Evolutionary conservation across 1,284 basidiomycete genomes (phyloP), one percentile per base, ranked within the genome.

Genomic region (Erythrobasidium hasegawianum): DNA sequence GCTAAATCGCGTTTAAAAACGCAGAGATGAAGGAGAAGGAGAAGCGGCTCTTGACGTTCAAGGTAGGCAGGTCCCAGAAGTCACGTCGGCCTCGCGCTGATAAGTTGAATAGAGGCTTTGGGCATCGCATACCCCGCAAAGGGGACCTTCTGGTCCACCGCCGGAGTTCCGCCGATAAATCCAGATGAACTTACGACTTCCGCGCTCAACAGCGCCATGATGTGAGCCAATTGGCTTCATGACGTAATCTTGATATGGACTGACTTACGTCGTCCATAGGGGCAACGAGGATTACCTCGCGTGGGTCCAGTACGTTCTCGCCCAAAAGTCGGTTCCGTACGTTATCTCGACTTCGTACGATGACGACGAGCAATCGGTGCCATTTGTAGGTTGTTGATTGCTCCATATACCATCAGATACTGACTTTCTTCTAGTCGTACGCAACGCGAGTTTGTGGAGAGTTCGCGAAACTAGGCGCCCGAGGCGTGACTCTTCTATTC

Each of bases 261-360:
- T n/a, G 83, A 77, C 49, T 85, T 83, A 22, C 76, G n/a, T n/a
- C 75, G 3, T 16, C 43, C 14, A 85, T 85, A 0, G n/a, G 74
- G 86, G 84, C 41, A 84, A 84, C 70, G 87, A 89, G 73, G 86
- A 86, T 14, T 87, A 87, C 69, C 65, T 73, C n/a, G 76, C 81
- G 79, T 87, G 86, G 79, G 76, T 86, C 16, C 81, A 82, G 72
- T 84, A 82, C 71, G 78, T 86, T 47, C 77, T 84, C 3, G 74
- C 68, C n/a, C 80, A 83, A 64, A 70, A 71, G 0, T 79, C 78
- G 18, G 75, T 81, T 18, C 85, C 85, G 10, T 79, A 81, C 66
- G 80, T 81, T 8, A 83, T 86, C 68, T 84, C 84, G 26, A 86
- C 84, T 0, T 83, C 81, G 69, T 86, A 89, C 72, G 86, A 82